Conservation (phyloP, 208 protist genomes). For the Leishmania lainsoni region DNA sequence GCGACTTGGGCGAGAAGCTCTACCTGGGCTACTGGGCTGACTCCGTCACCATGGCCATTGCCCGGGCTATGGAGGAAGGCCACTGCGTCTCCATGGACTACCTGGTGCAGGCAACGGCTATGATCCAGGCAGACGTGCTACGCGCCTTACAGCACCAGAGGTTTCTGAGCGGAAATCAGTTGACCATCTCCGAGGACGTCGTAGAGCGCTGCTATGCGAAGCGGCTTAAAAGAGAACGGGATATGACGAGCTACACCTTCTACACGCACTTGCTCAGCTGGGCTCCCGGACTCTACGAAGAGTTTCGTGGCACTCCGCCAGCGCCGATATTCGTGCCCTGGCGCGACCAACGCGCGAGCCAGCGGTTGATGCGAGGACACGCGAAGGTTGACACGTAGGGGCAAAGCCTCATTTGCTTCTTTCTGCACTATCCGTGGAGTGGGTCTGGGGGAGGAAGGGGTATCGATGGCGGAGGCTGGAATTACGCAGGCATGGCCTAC, state of each 20-base stretch:
- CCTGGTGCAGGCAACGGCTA: constrained; percentile 79
- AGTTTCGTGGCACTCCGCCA: constrained; percentile 34
- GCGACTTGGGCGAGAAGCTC: constrained; percentile 96
- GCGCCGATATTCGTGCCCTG: constrained; percentile 27
- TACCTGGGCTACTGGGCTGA: constrained; percentile 95
- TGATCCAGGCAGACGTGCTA: constrained; percentile 77
- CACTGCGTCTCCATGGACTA: constrained; percentile 82
- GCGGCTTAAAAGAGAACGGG: constrained; percentile 70
- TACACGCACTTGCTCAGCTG: constrained; percentile 88
- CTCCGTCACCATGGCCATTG: constrained; percentile 81
- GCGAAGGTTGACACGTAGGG: background rate
- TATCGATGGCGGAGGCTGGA: background rate
- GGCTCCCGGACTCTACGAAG: constrained; percentile 76
- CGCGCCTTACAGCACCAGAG: constrained; percentile 73
- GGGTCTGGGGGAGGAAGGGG: background rate
- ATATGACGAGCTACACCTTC: constrained; percentile 81
- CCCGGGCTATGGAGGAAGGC: constrained; percentile 75
- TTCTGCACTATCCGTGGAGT: background rate
- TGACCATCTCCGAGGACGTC: constrained; percentile 80
- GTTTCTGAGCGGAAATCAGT: constrained; percentile 61
- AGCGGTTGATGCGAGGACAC: background rate
- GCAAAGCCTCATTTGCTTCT: background rate
- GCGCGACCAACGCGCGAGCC: constrained; percentile 1
- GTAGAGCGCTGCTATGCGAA: constrained; percentile 77
- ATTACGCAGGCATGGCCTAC: background rate